Evolutionary conservation across 257 asterid species (phyloP).

Genomic region (Solanum paucissectum): DNA sequence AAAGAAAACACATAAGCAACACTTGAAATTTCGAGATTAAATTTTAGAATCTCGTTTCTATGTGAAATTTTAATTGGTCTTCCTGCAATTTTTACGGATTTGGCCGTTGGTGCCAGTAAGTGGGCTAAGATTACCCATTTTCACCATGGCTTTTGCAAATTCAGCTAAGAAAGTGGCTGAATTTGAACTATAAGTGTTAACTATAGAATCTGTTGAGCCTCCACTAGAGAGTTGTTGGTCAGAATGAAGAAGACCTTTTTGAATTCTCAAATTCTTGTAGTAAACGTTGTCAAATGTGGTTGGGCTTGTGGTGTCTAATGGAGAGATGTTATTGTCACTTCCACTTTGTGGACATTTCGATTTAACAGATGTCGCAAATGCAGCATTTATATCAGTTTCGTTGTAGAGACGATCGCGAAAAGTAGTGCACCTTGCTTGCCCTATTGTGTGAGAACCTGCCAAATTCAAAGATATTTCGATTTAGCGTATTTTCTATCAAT

Average conservation of each 20-base stretch:
- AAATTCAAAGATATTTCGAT: background rate
- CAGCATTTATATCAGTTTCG: background rate
- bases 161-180: background rate
- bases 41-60: background rate
- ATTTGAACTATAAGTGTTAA: background rate
- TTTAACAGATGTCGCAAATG: background rate
- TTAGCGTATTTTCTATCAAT: background rate
- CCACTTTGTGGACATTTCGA: background rate
- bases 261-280: background rate
- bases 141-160: background rate
- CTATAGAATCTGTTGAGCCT: background rate
- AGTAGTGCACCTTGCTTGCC: background rate
- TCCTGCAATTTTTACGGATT: background rate
- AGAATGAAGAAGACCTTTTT: background rate
- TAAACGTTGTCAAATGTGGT: background rate
- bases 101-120: background rate
- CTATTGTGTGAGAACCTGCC: background rate
- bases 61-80: background rate
- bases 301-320: background rate
- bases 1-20: background rate
- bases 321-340: background rate
- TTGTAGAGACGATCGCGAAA: background rate
- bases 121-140: constrained; percentile 1
- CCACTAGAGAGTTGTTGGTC: background rate
- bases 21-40: background rate